Percentiles rank a stretch among this genome's conserved stretches.
Conservation (phyloP, 225 moss, liverwort and hornwort genomes). For the Polytrichum commune region DNA sequence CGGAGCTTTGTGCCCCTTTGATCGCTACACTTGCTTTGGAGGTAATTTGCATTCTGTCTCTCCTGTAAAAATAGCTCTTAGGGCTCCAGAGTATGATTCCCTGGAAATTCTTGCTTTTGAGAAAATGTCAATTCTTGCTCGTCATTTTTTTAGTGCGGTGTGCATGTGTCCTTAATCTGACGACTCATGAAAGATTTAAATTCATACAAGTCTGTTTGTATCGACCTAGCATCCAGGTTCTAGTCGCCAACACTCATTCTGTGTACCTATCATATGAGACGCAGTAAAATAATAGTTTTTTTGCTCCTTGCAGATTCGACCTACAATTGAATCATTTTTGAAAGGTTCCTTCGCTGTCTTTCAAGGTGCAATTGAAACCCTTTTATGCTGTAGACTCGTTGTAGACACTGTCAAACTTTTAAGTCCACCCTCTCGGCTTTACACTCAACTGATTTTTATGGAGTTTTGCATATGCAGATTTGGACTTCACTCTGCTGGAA, state of each 20-base stretch:
- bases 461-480: conserved; percentile 41
- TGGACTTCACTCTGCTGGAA: conserved; percentile 95
- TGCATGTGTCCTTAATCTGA: no score
- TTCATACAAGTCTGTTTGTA: no score
- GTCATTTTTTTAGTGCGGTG: background rate
- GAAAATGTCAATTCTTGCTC: background rate
- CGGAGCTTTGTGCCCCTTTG: conserved; percentile 82
- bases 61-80: background rate
- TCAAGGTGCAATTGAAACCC: conserved; percentile 37
- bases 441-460: conserved; percentile 5
- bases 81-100: no score
- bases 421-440: background rate
- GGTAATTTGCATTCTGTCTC: conserved; percentile 33
- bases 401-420: background rate
- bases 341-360: conserved; percentile 76
- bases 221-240: no score
- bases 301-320: conserved; percentile 52
- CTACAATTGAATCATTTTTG: conserved; percentile 65
- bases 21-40: conserved; percentile 84
- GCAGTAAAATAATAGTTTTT: background rate
- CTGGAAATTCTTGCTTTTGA: background rate
- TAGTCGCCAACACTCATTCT: no score
- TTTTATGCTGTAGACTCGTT: background rate
- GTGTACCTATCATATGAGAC: no score
- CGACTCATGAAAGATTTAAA: no score